Percentiles rank a stretch among this genome's conserved stretches.
phyloP scores from a whole-genome alignment of 139 green algal species.

The Ettlia oleoabundans region DNA sequence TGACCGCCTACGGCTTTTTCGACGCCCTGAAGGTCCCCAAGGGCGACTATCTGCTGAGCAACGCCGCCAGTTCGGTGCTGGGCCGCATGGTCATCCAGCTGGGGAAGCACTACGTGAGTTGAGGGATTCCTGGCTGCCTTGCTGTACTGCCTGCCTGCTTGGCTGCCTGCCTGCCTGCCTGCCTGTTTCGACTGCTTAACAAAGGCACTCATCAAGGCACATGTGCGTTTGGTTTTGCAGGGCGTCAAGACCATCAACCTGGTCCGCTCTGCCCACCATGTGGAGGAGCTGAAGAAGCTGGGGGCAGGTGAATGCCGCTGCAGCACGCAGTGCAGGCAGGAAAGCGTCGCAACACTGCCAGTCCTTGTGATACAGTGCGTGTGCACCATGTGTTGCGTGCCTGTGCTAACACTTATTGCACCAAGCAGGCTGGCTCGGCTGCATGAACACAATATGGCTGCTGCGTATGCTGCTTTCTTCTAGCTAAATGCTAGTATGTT shows the following conservation, averaged over 20 bases:
- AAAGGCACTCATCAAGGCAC: neutral
- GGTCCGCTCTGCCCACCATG: constrained; percentile 25
- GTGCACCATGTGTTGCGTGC: too few species aligned
- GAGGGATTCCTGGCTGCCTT: neutral
- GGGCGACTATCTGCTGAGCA: constrained; percentile 58
- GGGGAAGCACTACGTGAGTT: constrained; percentile 22
- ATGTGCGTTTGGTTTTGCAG: neutral
- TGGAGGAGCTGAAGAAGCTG: constrained; percentile 28
- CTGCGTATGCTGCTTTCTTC: too few species aligned
- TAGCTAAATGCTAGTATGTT: too few species aligned
- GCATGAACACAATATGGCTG: too few species aligned
- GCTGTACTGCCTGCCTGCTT: neutral
- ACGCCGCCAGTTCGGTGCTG: constrained; percentile 52
- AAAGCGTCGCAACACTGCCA: too few species aligned
- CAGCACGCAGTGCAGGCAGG: neutral
- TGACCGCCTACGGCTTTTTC: constrained; percentile 54
- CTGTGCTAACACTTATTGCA: too few species aligned
- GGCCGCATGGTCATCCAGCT: constrained; percentile 47
- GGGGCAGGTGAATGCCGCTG: neutral
- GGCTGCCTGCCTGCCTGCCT: neutral
- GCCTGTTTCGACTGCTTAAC: neutral
- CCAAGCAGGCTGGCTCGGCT: too few species aligned
- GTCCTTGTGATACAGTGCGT: too few species aligned
- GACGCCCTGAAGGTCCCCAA: constrained; percentile 41
- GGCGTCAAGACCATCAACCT: constrained; percentile 47